phyloP scores from a whole-genome alignment of 179 eudicot genomes.

The Gypsophila paniculata region DNA sequence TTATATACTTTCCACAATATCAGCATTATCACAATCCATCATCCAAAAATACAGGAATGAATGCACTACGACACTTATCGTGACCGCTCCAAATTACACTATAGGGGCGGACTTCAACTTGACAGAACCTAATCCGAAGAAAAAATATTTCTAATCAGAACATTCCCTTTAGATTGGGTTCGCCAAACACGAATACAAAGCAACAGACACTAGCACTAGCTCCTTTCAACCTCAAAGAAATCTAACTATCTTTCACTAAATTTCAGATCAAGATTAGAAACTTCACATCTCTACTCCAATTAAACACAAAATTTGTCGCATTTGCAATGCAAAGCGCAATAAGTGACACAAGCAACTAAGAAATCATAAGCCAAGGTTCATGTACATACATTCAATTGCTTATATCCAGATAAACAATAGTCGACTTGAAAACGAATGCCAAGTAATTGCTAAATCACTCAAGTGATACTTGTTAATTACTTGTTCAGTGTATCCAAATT shows the following conservation, averaged over 20 bases:
- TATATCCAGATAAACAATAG: neutral
- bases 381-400: neutral
- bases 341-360: neutral
- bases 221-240: neutral
- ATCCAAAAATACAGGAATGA: neutral
- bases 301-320: neutral
- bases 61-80: neutral
- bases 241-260: neutral
- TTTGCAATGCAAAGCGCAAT: neutral
- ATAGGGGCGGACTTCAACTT: neutral
- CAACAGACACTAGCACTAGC: neutral
- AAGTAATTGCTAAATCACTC: neutral
- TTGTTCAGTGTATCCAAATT: conserved; percentile 1
- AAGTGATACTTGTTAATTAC: neutral
- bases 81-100: neutral
- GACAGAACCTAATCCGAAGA: neutral
- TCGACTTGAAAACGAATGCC: neutral
- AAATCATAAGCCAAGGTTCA: neutral
- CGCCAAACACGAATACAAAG: neutral
- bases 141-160: neutral
- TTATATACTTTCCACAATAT: neutral
- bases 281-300: neutral
- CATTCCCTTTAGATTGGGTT: neutral
- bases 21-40: neutral
- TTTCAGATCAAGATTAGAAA: neutral